Conservation (phyloP, 2,329 filamentous ascomycete genomes). For the Diaporthe sp. region DNA sequence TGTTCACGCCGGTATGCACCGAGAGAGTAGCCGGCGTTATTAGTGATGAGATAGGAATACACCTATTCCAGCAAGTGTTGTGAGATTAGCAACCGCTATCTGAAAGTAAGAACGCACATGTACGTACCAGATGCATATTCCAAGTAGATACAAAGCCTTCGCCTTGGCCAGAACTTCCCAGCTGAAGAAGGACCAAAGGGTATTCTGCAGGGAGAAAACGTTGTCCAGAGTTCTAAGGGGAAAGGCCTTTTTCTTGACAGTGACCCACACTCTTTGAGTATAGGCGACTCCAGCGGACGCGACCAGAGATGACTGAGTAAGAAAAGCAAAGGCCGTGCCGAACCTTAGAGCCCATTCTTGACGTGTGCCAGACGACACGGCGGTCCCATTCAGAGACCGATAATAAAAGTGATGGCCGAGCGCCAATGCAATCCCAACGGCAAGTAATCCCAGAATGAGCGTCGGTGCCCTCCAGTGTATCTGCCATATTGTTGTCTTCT, state of each 20-base stretch:
- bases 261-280: not conserved
- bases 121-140: slow-evolving; percentile 5
- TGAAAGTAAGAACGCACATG: not conserved
- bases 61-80: not conserved
- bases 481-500: not conserved
- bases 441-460: not conserved
- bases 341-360: slow-evolving; percentile 3
- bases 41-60: not conserved
- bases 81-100: too few species aligned
- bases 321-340: not conserved
- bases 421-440: not conserved
- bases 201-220: not conserved
- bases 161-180: not conserved
- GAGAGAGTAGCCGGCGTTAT: slow-evolving; percentile 9
- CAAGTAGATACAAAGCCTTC: not conserved
- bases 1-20: not conserved
- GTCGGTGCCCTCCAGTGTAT: not conserved
- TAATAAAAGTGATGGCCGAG: slow-evolving; percentile 15
- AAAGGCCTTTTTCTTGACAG: not conserved
- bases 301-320: slow-evolving; percentile 8
- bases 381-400: not conserved
- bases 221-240: not conserved
- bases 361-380: not conserved
- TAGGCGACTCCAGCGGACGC: not conserved
- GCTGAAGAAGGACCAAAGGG: slow-evolving; percentile 2